These are phyloP conservation scores for Marchantia polymorpha DNA, from an alignment of 225 moss, liverwort and hornwort species.

Conservation along the genomic window DNA sequence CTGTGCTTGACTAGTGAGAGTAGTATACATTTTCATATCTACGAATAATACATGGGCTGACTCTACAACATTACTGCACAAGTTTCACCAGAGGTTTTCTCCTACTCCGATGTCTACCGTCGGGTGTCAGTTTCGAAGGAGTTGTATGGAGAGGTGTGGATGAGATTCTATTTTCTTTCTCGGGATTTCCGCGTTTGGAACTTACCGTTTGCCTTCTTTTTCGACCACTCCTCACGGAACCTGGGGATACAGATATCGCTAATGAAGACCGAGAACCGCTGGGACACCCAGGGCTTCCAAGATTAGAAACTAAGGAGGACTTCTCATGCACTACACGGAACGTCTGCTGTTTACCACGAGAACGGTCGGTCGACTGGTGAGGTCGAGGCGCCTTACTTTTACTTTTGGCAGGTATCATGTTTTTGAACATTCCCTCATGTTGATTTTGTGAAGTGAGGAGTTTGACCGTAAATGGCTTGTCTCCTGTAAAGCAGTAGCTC, in stretches of 20 bases:
- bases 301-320: slow-evolving; percentile 18
- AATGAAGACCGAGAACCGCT: slow-evolving; percentile 24
- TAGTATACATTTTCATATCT: slow-evolving; percentile 7
- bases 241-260: slow-evolving; percentile 28
- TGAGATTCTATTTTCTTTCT: slow-evolving; percentile 32
- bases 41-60: slow-evolving; percentile 14
- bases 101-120: slow-evolving; percentile 45
- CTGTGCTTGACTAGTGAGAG: slow-evolving; percentile 2
- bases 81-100: slow-evolving; percentile 39
- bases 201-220: slow-evolving; percentile 41
- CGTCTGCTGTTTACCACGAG: slow-evolving; percentile 15
- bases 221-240: slow-evolving; percentile 35
- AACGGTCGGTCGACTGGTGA: slow-evolving; percentile 1
- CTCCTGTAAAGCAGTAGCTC: slow-evolving; percentile 52
- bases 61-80: slow-evolving; percentile 21
- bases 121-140: slow-evolving; percentile 48
- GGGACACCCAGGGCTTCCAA: slow-evolving; percentile 22
- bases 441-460: slow-evolving; percentile 37
- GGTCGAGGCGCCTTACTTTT: slow-evolving; percentile 24
- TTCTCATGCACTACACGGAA: slow-evolving; percentile 16
- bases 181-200: slow-evolving; percentile 30
- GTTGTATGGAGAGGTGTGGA: slow-evolving; percentile 29
- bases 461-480: slow-evolving; percentile 44
- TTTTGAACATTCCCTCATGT: slow-evolving; percentile 45
- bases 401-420: slow-evolving; percentile 30